Conservation (phyloP, 371 early-diverging fungal genomes). For the Mucor plumbeus region DNA sequence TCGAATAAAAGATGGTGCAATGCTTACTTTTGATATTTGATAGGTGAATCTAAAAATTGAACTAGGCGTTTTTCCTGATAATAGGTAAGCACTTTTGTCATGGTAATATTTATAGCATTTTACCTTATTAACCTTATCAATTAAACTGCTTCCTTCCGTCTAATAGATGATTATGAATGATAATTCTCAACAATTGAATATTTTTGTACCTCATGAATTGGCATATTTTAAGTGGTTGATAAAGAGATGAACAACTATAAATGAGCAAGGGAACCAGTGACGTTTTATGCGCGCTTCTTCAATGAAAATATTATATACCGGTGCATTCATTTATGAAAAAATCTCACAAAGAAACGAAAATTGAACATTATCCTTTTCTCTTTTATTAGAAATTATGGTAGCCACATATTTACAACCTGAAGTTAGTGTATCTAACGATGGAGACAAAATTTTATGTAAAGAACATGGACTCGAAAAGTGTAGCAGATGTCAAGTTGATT, state of each 20-base stretch:
- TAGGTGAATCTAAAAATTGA: conserved; percentile 32
- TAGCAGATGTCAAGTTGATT: conserved; percentile 52
- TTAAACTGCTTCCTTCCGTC: conserved; percentile 17
- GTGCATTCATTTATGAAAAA: neutral
- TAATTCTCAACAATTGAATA: neutral
- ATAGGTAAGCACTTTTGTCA: neutral
- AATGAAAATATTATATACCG: neutral
- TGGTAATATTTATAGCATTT: neutral
- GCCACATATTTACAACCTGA: conserved; percentile 26
- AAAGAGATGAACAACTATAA: conserved; percentile 6
- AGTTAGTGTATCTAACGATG: conserved; percentile 30
- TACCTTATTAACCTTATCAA: conserved; percentile 27
- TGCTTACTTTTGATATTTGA: conserved; percentile 33
- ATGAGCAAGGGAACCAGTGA: conserved; percentile 4
- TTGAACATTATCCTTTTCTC: neutral
- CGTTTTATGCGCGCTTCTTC: conserved; percentile 9
- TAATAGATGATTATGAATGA: neutral
- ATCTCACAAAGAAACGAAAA: too few species aligned
- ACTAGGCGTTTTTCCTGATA: conserved; percentile 36
- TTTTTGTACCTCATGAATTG: conserved; percentile 28
- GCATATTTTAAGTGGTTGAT: conserved; percentile 26
- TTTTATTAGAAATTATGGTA: conserved; percentile 8
- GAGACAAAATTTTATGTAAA: conserved; percentile 53
- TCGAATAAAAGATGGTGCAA: neutral
- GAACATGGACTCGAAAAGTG: conserved; percentile 58